These are phyloP conservation scores for Ensete ventricosum DNA, from an alignment of 176 grass and related monocot genomes.

Conservation along the genomic window DNA sequence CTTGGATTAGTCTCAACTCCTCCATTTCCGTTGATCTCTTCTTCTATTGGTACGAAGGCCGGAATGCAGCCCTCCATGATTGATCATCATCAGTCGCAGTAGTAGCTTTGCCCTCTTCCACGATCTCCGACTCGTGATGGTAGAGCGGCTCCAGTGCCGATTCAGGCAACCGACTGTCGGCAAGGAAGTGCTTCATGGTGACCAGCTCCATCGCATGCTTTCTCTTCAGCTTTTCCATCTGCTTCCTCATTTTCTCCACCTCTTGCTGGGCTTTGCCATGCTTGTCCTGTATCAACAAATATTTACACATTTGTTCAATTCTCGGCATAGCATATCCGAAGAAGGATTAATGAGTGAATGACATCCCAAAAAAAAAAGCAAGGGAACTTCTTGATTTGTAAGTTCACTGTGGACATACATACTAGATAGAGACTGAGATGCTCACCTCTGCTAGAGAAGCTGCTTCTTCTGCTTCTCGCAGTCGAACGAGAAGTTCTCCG, in stretches of 20 bases:
- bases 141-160: slow-evolving; percentile 63
- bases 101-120: slow-evolving; percentile 5
- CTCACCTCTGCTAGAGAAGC: slow-evolving; percentile 52
- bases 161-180: slow-evolving; percentile 77
- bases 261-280: slow-evolving; percentile 43
- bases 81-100: slow-evolving; percentile 44
- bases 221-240: slow-evolving; percentile 78
- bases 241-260: slow-evolving; percentile 74
- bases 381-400: background rate
- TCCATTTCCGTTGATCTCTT: background rate
- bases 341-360: too few species aligned
- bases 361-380: too few species aligned
- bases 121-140: slow-evolving; percentile 25
- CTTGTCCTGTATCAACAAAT: slow-evolving; percentile 40
- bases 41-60: slow-evolving; percentile 46
- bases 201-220: slow-evolving; percentile 76
- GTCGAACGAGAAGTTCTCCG: slow-evolving; percentile 76
- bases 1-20: too few species aligned
- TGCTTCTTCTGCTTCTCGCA: slow-evolving; percentile 87
- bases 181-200: slow-evolving; percentile 91
- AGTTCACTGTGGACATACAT: background rate
- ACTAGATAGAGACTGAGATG: background rate
- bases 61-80: slow-evolving; percentile 80
- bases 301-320: background rate
- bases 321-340: too few species aligned